Conservation (phyloP, 2,329 filamentous ascomycete species). For the Penicillium sumatraense region DNA sequence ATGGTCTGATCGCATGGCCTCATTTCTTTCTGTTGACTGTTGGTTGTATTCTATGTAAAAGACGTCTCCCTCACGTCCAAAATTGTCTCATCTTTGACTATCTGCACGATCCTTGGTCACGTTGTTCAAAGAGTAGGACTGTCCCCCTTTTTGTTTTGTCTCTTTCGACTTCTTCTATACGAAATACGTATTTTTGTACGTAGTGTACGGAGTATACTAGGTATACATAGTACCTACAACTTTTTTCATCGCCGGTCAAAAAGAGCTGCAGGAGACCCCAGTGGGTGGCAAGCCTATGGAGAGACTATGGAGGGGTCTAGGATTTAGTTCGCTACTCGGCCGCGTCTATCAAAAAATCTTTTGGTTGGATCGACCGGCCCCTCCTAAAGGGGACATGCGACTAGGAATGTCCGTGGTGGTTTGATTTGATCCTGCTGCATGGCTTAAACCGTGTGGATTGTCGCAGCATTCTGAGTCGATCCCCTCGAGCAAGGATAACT, state of each 20-base stretch:
- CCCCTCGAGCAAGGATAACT: slow-evolving; percentile 10
- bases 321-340: slow-evolving; percentile 8
- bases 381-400: background rate
- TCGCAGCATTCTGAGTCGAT: slow-evolving; percentile 21
- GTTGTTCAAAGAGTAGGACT: no score
- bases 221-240: no score
- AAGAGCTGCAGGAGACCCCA: background rate
- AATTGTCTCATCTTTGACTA: background rate
- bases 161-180: no score
- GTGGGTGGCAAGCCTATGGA: slow-evolving; percentile 4
- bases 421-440: slow-evolving; percentile 9
- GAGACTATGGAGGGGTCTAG: slow-evolving; percentile 7
- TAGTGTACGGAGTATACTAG: background rate
- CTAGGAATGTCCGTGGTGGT: slow-evolving; percentile 12
- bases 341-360: slow-evolving; percentile 13
- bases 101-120: background rate
- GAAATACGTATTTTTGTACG: no score
- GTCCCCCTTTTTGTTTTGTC: background rate
- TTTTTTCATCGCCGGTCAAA: background rate
- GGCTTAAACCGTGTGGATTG: slow-evolving; percentile 5
- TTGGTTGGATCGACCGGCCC: slow-evolving; percentile 14
- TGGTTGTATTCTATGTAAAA: no score
- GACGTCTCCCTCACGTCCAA: slow-evolving; percentile 12
- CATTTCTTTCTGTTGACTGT: slow-evolving; percentile 10
- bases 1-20: slow-evolving; percentile 10